Conservation (phyloP, 2,329 filamentous ascomycete species). For the Microascus cirrosus region DNA sequence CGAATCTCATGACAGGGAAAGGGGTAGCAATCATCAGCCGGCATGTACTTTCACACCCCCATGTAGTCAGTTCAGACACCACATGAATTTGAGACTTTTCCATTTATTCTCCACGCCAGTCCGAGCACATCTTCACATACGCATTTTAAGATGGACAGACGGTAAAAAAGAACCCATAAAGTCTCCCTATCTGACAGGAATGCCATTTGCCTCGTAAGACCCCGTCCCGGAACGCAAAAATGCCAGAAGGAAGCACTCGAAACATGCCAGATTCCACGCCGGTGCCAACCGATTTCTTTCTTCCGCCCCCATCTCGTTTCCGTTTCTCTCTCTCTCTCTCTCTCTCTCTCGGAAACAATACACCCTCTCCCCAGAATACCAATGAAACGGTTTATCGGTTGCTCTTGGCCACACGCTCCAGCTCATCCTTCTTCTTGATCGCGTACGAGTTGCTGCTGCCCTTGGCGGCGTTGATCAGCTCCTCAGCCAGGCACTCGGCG, state of each 20-base stretch:
- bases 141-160: neutral
- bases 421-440: conserved; percentile 99
- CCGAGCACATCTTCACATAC: conserved; percentile 1
- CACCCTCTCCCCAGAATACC: neutral
- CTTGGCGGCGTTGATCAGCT: conserved; percentile 99
- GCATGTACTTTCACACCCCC: neutral
- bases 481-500: conserved; percentile 98
- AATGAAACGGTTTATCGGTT: conserved; percentile 76
- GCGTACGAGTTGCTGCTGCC: conserved; percentile 99
- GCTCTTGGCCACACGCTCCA: conserved; percentile 99
- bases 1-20: neutral
- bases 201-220: conserved; percentile 7
- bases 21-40: neutral
- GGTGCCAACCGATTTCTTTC: conserved; percentile 1
- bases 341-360: neutral
- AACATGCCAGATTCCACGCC: conserved; percentile 6
- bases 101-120: conserved; percentile 1
- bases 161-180: conserved; percentile 3
- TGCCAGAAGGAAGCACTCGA: conserved; percentile 5
- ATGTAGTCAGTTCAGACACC: neutral
- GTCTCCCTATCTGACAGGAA: conserved; percentile 6
- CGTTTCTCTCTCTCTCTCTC: neutral
- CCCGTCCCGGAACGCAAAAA: conserved; percentile 6
- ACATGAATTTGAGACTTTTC: conserved; percentile 5
- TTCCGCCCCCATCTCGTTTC: neutral